Evolutionary conservation across 2,329 filamentous ascomycete species (phyloP).

Genomic region (Botrytis elliptica): DNA sequence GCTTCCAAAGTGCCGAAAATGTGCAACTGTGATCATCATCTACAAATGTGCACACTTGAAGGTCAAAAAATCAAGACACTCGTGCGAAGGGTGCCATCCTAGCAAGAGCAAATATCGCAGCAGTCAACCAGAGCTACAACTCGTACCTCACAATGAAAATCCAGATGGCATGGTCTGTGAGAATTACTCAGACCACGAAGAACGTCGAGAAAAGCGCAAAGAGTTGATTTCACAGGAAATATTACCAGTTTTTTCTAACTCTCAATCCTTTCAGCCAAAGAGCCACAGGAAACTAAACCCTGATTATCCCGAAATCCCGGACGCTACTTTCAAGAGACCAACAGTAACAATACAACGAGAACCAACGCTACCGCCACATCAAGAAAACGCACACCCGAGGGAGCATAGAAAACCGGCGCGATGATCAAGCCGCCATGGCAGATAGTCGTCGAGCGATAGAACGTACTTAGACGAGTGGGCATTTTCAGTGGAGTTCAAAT

Average conservation of each 20-base stretch:
- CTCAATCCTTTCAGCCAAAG: background rate
- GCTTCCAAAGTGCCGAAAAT: background rate
- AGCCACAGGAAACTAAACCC: background rate
- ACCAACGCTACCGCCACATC: background rate
- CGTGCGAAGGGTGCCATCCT: background rate
- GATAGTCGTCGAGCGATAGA: background rate
- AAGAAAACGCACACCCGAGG: background rate
- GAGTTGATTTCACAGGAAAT: background rate
- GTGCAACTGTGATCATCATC: background rate
- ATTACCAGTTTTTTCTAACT: background rate
- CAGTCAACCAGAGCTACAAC: background rate
- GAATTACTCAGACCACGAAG: background rate
- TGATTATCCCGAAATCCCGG: background rate
- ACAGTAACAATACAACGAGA: background rate
- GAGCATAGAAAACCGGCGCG: no score
- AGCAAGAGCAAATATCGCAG: background rate
- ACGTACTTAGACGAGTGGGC: no score
- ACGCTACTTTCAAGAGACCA: background rate
- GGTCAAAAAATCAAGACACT: background rate
- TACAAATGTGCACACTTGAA: background rate
- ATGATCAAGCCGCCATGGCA: background rate
- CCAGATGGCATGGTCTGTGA: background rate
- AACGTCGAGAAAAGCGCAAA: background rate
- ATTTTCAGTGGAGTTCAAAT: background rate
- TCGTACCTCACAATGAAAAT: background rate